Percentiles rank a stretch among this genome's conserved stretches.
phyloP scores from a whole-genome alignment of 2,329 filamentous ascomycete genomes.

The Pestalotiopsis sp. region DNA sequence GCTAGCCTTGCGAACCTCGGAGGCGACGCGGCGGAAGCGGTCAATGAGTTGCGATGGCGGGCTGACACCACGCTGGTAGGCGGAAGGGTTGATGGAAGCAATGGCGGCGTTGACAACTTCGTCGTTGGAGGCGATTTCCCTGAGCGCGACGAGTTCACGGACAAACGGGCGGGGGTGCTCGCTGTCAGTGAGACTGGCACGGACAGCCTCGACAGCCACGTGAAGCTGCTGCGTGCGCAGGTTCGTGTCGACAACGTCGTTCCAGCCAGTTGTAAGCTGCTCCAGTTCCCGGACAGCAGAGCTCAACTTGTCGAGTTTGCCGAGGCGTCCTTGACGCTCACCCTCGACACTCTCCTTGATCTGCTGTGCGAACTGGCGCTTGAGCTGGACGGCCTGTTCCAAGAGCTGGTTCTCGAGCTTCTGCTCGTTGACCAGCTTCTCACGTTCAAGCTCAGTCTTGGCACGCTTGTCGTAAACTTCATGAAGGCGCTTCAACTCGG shows the following conservation, averaged over 20 bases:
- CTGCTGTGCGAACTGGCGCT: constrained; percentile 79
- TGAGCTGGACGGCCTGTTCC: constrained; percentile 87
- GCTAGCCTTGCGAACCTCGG: constrained; percentile 91
- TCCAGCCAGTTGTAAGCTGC: constrained; percentile 86
- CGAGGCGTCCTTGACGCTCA: constrained; percentile 84
- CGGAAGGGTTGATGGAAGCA: constrained; percentile 89
- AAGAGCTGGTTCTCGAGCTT: constrained; percentile 82
- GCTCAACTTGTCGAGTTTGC: constrained; percentile 81
- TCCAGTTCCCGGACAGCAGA: constrained; percentile 81
- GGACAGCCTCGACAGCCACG: constrained; percentile 91
- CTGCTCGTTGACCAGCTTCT: constrained; percentile 80
- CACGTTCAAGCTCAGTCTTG: constrained; percentile 76
- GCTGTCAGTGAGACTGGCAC: constrained; percentile 76
- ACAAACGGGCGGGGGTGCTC: constrained; percentile 82
- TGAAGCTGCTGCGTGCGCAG: constrained; percentile 95
- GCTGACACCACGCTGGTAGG: constrained; percentile 90
- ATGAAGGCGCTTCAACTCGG: constrained; percentile 80
- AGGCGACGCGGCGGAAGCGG: constrained; percentile 89
- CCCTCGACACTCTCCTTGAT: constrained; percentile 82
- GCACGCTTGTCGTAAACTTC: constrained; percentile 80
- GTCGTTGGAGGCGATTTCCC: constrained; percentile 85
- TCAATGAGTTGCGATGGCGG: constrained; percentile 87
- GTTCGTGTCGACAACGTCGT: constrained; percentile 85
- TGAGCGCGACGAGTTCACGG: constrained; percentile 89
- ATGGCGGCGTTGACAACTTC: constrained; percentile 90